Evolutionary conservation across 805 yeast genomes (phyloP).

Genomic region (Metschnikowia koreensis): DNA sequence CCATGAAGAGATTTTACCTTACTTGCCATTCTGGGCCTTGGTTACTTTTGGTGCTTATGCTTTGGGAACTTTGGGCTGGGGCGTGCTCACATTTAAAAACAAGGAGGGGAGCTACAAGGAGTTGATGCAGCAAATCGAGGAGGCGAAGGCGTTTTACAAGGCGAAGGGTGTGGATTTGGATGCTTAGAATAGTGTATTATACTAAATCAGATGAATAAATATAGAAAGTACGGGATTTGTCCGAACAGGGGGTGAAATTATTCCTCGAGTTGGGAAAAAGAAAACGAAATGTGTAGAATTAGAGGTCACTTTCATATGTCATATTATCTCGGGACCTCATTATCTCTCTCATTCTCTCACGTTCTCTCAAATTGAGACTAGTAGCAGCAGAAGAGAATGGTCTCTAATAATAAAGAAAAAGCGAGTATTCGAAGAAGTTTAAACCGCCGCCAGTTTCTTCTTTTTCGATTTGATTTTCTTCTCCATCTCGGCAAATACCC

Average conservation of each 20-base stretch:
- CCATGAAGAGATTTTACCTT: conserved; percentile 57
- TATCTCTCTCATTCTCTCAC: too few species aligned
- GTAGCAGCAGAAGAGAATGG: too few species aligned
- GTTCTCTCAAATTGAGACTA: too few species aligned
- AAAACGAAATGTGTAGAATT: too few species aligned
- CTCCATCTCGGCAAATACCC: conserved; percentile 83
- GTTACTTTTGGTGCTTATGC: conserved; percentile 70
- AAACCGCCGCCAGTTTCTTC: background rate
- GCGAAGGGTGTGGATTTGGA: conserved; percentile 52
- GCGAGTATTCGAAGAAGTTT: too few species aligned
- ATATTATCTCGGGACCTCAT: too few species aligned
- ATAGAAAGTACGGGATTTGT: background rate
- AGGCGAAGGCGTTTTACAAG: conserved; percentile 59
- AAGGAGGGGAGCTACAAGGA: conserved; percentile 66
- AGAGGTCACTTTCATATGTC: too few species aligned
- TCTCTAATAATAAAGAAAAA: too few species aligned
- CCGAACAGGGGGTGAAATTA: too few species aligned
- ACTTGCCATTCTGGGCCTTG: conserved; percentile 67
- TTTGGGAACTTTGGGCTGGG: conserved; percentile 65
- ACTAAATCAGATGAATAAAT: background rate
- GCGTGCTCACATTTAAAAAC: conserved; percentile 66
- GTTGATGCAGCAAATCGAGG: conserved; percentile 54
- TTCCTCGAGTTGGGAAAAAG: too few species aligned
- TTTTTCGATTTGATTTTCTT: conserved; percentile 51
- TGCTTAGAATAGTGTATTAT: background rate